Evolutionary conservation across 345 rosid genomes (phyloP), one percentile per base, ranked within the genome.

Genomic region (Cardiospermum halicacabum): DNA sequence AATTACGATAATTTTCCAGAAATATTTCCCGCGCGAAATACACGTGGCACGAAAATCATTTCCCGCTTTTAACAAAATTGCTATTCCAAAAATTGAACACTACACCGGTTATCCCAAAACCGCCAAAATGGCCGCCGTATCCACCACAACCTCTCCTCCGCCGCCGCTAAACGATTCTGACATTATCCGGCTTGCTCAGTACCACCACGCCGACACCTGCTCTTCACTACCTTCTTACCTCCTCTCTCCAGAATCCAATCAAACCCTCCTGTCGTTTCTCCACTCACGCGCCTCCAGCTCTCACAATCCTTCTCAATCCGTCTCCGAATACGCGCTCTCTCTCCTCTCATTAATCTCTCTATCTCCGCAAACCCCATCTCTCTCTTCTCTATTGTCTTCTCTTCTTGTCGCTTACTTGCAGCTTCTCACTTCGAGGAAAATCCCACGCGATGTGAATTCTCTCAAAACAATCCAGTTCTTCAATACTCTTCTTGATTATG

Each of bases 371-470:
- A 65, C 76, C 39, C 80, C 88, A 7, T 12, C 73, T 2, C 71
- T 85, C 56, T 66, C 83, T 7, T 74, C 89, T 21, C 87, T 87
- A 31, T 82, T 90, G 25, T 77, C 90, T 4, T 82, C 90, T 16
- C 77, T 90, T 40, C 90, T 90, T 50, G 55, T 80, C 75, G 51
- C 80, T 37, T 87, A 90, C 83, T 68, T 75, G 5, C 62, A 71
- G 16, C 75, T 87, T 39, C 84, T 87, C 75, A 70, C 69, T 53
- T 67, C 80, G 63, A 67, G 50, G 62, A 69, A 73, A 69, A 74
- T 85, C 59, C 85, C 92, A 0, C 89, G 69, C 66, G 97, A 85
- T 74, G 47, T 80, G 18, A 75, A 84, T 72, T 87, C 95, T 21
- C 71, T 81, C 63, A 85, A 78, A 70, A 80, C 90, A 13, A 77